Conservation (phyloP, 2,329 filamentous ascomycete species). For the Botrytis aclada region DNA sequence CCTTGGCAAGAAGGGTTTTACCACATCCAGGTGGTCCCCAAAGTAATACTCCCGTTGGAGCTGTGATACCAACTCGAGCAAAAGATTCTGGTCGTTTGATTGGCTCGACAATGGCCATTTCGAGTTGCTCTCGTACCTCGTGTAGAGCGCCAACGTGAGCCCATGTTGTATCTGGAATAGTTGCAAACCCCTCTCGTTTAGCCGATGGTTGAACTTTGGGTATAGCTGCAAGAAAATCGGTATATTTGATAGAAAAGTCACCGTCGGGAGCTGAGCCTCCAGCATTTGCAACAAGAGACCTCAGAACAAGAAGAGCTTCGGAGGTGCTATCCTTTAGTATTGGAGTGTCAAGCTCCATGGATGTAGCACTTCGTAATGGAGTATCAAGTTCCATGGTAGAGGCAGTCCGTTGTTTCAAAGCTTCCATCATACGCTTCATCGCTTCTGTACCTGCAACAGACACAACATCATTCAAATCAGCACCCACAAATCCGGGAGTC, state of each 20-base stretch:
- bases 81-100: constrained; percentile 81
- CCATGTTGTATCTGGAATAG: constrained; percentile 92
- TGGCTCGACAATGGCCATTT: constrained; percentile 82
- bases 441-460: constrained; percentile 40
- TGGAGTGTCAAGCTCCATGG: constrained; percentile 37
- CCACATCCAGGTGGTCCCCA: constrained; percentile 97
- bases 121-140: constrained; percentile 75
- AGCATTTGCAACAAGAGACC: constrained; percentile 53
- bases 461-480: constrained; percentile 72
- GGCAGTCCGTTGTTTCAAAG: constrained; percentile 33
- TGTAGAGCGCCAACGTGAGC: constrained; percentile 82
- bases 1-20: constrained; percentile 94
- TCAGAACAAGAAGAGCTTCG: constrained; percentile 43
- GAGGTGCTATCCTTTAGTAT: constrained; percentile 21
- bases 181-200: constrained; percentile 91
- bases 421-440: constrained; percentile 40
- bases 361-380: constrained; percentile 22
- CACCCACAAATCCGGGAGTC: constrained; percentile 90
- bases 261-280: constrained; percentile 49
- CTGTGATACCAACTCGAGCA: constrained; percentile 70
- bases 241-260: constrained; percentile 59
- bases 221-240: constrained; percentile 71
- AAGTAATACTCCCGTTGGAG: constrained; percentile 82
- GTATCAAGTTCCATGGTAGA: constrained; percentile 38
- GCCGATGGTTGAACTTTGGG: constrained; percentile 74